Base-by-base conservation (phyloP, 176 grass and related monocot genomes). In the Eleusine indica region DNA sequence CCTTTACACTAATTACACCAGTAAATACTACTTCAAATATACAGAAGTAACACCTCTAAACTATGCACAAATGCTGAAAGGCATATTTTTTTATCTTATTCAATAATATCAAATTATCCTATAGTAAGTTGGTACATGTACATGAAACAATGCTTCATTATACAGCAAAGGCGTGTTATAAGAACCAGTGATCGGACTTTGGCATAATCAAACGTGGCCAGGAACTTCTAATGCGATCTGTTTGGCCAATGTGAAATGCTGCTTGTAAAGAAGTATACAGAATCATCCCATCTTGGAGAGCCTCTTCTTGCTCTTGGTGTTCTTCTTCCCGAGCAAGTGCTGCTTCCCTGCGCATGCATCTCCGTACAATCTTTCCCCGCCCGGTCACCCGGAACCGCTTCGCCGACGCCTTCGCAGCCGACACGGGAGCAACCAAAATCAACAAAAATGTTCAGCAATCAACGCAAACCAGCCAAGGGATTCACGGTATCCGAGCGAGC, bases 301-400 rank as follows among this genome's bases (percentile, higher is more conserved):
- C 82, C 95, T 89, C 68, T 93, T 92, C 84, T 82, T 88, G 71
- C 95, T 88, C 78, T 98, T 98, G 84, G 88, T 91, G 85, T 91
- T 98, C 87, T 98, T 98, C 89, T 98, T 98, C 16, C 67, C 79
- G 61, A 97, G 83, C 41, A 97, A 79, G 56, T 94, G 90, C 72
- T 97, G 92, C 92, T 94, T 94, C 73, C 95, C 90, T 18, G 92
- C 78, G 72, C 92, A 76, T 38, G 72, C 92, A 76, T 38, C 92
- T 72, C 51, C 95, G 85, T 74, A 97, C 83, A 73, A 97, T 97
- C 63, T 94, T 92, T 2, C 95, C 95, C 25, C 80, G 71, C 30
- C 92, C 92, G 65, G 95, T 93, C 72, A 93, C 90, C 35, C 87
- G 87, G 82, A 98, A 95, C 68, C 92, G 85, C 86, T 95, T 95